These are phyloP conservation scores for Chlamydomonas asymmetrica DNA, from an alignment of 139 green algal species.

Conservation along the genomic window DNA sequence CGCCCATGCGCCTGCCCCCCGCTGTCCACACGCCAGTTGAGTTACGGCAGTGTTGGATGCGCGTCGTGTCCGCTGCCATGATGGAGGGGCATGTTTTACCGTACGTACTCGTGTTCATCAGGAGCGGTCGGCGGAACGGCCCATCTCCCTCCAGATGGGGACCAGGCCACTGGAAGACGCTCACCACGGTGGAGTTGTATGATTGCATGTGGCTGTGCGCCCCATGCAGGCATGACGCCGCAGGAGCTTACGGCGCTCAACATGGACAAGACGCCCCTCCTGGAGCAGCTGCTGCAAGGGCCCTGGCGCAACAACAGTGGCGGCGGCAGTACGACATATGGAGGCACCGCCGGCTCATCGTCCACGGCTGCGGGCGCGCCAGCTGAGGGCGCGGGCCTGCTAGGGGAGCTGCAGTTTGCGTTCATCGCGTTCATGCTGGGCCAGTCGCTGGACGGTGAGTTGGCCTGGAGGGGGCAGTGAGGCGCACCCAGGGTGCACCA, in stretches of 20 bases:
- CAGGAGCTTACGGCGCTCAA: constrained; percentile 74
- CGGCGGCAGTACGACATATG: background rate
- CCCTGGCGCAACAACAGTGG: constrained; percentile 21
- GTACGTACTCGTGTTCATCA: background rate
- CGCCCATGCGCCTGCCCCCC: background rate
- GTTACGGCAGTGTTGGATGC: no score
- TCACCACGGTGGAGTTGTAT: background rate
- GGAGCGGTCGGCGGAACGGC: background rate
- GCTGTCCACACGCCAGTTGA: background rate
- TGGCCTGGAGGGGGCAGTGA: background rate
- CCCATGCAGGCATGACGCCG: constrained; percentile 25
- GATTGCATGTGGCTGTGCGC: constrained; percentile 5
- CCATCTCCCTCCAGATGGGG: background rate
- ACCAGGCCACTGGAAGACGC: background rate
- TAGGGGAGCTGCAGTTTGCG: constrained; percentile 84
- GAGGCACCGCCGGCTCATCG: background rate
- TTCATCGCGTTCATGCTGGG: constrained; percentile 83
- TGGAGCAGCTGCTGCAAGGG: constrained; percentile 41
- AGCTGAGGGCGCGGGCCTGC: constrained; percentile 34
- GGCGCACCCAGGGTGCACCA: background rate
- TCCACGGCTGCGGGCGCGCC: background rate
- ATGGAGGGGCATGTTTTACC: background rate
- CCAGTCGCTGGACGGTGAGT: constrained; percentile 67
- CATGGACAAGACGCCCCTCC: constrained; percentile 69
- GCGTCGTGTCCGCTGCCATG: no score